phyloP scores from a whole-genome alignment of 805 yeast species.

The Starmerella floris region DNA sequence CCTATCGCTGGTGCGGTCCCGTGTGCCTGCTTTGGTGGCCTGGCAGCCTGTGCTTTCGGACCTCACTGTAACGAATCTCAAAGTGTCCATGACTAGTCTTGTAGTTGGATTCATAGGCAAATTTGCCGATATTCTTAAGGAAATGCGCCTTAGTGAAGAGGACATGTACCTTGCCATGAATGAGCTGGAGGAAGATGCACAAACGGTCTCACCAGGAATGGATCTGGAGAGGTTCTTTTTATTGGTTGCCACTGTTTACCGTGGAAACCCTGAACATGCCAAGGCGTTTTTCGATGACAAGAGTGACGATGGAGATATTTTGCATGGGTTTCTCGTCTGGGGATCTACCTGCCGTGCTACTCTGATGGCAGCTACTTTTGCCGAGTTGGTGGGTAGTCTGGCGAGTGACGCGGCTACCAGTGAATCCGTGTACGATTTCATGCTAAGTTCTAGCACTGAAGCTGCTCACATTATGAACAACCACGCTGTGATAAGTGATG shows the following conservation, averaged over 20 bases:
- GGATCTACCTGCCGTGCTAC: slow-evolving; percentile 63
- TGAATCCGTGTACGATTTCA: slow-evolving; percentile 36
- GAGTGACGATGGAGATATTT: slow-evolving; percentile 47
- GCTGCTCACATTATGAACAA: background rate
- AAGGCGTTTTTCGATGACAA: slow-evolving; percentile 53
- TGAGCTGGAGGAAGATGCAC: slow-evolving; percentile 11
- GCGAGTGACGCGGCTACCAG: slow-evolving; percentile 26
- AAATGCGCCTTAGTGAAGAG: slow-evolving; percentile 31
- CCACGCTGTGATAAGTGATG: background rate
- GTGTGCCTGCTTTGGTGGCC: slow-evolving; percentile 22
- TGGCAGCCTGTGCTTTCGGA: slow-evolving; percentile 11
- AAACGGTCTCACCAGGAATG: slow-evolving; percentile 39
- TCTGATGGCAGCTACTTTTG: slow-evolving; percentile 67
- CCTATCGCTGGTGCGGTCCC: slow-evolving; percentile 18
- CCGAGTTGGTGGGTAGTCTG: slow-evolving; percentile 64
- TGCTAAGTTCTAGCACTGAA: slow-evolving; percentile 29
- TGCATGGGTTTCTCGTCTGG: slow-evolving; percentile 79
- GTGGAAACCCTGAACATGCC: slow-evolving; percentile 45
- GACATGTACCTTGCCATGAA: slow-evolving; percentile 25
- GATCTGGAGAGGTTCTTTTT: slow-evolving; percentile 81
- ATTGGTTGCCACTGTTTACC: slow-evolving; percentile 55
- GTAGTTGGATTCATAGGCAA: slow-evolving; percentile 25
- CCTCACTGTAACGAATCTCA: slow-evolving; percentile 12
- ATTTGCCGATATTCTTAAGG: slow-evolving; percentile 30
- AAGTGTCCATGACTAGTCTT: slow-evolving; percentile 20